Percentiles rank a stretch among this genome's conserved stretches.
These are phyloP conservation scores for Mycosphaerella sp. DNA, from an alignment of 2,329 filamentous ascomycete species.

Conservation along the genomic window DNA sequence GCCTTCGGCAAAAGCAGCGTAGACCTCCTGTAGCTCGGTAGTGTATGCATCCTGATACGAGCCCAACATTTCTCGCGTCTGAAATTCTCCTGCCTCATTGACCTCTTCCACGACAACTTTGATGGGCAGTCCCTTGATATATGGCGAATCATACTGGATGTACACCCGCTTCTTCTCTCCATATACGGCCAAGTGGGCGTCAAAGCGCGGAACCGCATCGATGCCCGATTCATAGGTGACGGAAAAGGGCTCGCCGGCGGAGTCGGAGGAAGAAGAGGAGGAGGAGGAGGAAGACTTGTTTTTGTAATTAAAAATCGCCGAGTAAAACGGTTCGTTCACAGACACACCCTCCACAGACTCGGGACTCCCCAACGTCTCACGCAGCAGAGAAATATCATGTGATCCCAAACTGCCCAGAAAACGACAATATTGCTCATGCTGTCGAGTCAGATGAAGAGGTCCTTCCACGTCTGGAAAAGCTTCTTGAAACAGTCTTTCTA, in stretches of 20 bases:
- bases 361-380: slow-evolving; percentile 49
- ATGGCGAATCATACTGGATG: slow-evolving; percentile 53
- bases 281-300: slow-evolving; percentile 16
- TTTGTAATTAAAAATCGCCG: slow-evolving; percentile 43
- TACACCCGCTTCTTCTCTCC: slow-evolving; percentile 48
- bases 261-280: neutral
- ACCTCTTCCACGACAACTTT: slow-evolving; percentile 45
- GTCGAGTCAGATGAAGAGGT: slow-evolving; percentile 18
- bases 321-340: slow-evolving; percentile 33
- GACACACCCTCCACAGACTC: slow-evolving; percentile 42
- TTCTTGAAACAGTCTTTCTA: slow-evolving; percentile 31
- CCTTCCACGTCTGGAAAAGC: slow-evolving; percentile 30
- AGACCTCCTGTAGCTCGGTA: slow-evolving; percentile 38
- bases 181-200: slow-evolving; percentile 50
- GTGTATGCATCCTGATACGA: slow-evolving; percentile 47
- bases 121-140: slow-evolving; percentile 50
- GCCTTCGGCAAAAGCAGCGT: slow-evolving; percentile 35
- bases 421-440: slow-evolving; percentile 33
- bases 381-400: slow-evolving; percentile 51
- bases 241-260: slow-evolving; percentile 37
- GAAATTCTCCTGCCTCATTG: slow-evolving; percentile 31
- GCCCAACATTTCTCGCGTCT: slow-evolving; percentile 32
- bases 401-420: slow-evolving; percentile 47
- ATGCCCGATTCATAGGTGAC: slow-evolving; percentile 54
- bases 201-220: slow-evolving; percentile 48